Percentiles rank a stretch among this genome's conserved stretches.
Evolutionary conservation across 257 asterid genomes (phyloP).

Genomic region (Capsicum baccatum): DNA sequence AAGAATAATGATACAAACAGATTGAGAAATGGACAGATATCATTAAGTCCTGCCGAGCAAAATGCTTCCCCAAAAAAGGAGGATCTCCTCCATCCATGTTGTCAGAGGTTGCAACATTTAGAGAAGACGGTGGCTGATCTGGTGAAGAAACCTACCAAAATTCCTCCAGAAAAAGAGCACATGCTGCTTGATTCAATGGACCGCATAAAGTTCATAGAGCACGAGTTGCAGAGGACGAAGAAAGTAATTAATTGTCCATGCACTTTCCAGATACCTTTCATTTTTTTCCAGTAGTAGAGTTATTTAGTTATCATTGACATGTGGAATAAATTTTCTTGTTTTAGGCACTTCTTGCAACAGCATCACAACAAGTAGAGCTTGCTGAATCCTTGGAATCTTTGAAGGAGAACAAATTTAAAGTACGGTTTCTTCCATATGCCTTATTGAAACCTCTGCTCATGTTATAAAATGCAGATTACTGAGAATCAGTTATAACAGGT

Average conservation of each 20-base stretch:
- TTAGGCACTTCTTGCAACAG: conserved; percentile 83
- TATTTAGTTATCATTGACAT: conserved; percentile 31
- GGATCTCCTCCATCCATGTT: conserved; percentile 71
- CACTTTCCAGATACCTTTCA: conserved; percentile 25
- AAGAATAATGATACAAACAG: conserved; percentile 37
- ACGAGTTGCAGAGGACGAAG: conserved; percentile 85
- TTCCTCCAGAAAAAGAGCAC: conserved; percentile 86
- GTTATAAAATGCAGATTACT: conserved; percentile 16
- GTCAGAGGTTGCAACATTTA: conserved; percentile 81
- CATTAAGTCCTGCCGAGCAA: conserved; percentile 45
- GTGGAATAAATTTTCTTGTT: conserved; percentile 27
- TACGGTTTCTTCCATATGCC: conserved; percentile 38
- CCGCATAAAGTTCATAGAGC: conserved; percentile 87
- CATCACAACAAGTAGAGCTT: conserved; percentile 89
- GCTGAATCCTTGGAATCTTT: conserved; percentile 81
- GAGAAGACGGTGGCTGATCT: conserved; percentile 76
- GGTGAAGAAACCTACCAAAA: conserved; percentile 69
- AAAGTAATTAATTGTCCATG: conserved; percentile 52
- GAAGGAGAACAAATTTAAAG: conserved; percentile 62
- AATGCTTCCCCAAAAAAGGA: conserved; percentile 38
- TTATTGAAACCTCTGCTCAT: conserved; percentile 12
- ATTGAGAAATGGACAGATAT: conserved; percentile 39
- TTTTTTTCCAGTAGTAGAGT: neutral
- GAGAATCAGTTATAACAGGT: conserved; percentile 46
- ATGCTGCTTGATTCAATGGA: conserved; percentile 80